Evolutionary conservation across 1,284 basidiomycete genomes (phyloP).

Genomic region (Athelia sp.): DNA sequence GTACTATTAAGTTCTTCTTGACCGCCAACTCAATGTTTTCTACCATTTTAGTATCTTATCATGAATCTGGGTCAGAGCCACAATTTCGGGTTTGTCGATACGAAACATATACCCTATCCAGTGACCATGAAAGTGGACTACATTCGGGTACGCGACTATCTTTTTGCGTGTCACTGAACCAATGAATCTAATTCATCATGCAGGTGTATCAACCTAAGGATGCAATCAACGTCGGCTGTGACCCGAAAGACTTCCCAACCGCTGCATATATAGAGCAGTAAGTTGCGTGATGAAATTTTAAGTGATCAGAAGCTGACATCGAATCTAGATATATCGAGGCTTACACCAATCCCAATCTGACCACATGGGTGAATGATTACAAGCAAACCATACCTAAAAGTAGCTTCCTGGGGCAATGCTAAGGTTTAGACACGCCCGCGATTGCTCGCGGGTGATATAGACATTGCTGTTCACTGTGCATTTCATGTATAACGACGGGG

Average conservation of each 20-base stretch:
- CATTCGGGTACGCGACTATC: constrained; percentile 38
- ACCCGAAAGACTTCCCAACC: constrained; percentile 78
- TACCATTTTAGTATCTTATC: constrained; percentile 62
- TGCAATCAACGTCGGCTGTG: constrained; percentile 75
- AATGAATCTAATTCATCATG: no score
- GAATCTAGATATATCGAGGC: no score
- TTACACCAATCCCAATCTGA: no score
- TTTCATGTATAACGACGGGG: no score
- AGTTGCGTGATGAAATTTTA: constrained; percentile 16
- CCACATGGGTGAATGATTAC: no score
- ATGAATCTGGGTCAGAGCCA: constrained; percentile 78
- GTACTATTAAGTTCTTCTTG: constrained; percentile 13
- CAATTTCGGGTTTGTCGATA: constrained; percentile 71
- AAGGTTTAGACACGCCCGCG: no score
- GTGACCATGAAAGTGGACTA: constrained; percentile 74
- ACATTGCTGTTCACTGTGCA: no score
- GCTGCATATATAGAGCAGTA: constrained; percentile 67
- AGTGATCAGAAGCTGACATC: no score
- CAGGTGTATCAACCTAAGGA: constrained; percentile 68
- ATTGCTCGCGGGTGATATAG: no score
- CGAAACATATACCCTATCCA: constrained; percentile 65
- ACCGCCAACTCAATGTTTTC: neutral
- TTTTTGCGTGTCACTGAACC: no score
- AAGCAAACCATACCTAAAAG: no score
- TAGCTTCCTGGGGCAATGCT: no score